Evolutionary conservation across 2,329 filamentous ascomycete species (phyloP), one percentile per base, ranked within the genome.

Genomic region (Fusarium sp.): DNA sequence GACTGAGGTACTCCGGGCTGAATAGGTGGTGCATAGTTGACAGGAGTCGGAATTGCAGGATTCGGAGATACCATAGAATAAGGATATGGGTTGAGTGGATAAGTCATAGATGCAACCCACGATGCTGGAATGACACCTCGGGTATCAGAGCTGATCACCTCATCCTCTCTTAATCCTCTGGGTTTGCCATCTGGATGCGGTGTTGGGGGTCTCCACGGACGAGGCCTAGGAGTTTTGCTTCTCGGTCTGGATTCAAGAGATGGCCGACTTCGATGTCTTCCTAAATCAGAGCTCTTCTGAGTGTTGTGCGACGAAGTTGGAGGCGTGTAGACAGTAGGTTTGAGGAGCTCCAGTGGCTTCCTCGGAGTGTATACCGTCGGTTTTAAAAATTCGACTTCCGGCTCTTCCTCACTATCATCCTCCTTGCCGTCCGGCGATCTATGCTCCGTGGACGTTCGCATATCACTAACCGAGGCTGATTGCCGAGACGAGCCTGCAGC

Each of bases 361-460:
- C 42, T 51, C 4, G 61, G 61, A 15, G 57, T 65, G 27, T 65
- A 64, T 14, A 61, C 42, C 21, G 49, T 44, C 37, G 63, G 55
- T 4, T 49, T 53, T 14, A 64, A 39, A 15, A 57, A 51, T 33
- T 58, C 55, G 10, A 54, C 14, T 2, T 9, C 23, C 14, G 38
- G 13, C 5, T 48, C 45, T 9, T 45, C 42, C 21, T 31, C 10
- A n/a, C 27, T 38, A 3, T 27, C 17, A 11, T 31, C 21, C 6
- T 33, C 14, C n/a, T 42, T 36, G 4, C 39, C 45, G 4, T 49
- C 41, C 23, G 29, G n/a, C 7, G 27, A 14, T 6, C 36, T 25
- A 17, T 31, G 11, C 21, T 32, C 35, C 5, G 14, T 13, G 17
- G 15, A 17, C 4, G n/a, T 15, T n/a, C 21, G 11, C 4, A 42